A percentile compares a stretch with the other conserved stretches of the same genome.
Conservation (phyloP, 352 stramenopile genomes). For the Plasmopara viticola region DNA sequence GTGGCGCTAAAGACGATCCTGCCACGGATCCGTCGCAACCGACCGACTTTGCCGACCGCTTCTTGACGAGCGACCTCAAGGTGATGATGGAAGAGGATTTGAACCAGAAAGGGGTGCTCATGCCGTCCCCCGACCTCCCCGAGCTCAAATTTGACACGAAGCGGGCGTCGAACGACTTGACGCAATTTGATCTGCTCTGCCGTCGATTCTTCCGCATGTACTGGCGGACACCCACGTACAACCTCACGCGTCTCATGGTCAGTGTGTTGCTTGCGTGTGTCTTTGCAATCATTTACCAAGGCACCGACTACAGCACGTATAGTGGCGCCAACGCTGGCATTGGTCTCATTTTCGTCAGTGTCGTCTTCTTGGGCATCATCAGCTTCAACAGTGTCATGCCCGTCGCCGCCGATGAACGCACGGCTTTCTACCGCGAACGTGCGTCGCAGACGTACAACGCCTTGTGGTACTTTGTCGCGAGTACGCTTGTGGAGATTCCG, state of each 20-base stretch:
- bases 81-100: conserved; percentile 38
- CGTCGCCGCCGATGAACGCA: conserved; percentile 14
- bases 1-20: conserved; percentile 23
- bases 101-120: conserved; percentile 36
- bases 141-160: conserved; percentile 42
- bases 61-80: conserved; percentile 31
- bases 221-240: conserved; percentile 81
- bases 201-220: conserved; percentile 46
- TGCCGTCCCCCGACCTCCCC: conserved; percentile 24
- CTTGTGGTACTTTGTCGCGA: conserved; percentile 56
- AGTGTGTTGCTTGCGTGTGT: conserved; percentile 64
- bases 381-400: conserved; percentile 31
- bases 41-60: conserved; percentile 14
- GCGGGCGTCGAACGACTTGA: conserved; percentile 20
- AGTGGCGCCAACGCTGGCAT: conserved; percentile 41
- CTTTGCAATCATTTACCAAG: conserved; percentile 71
- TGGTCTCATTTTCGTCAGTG: conserved; percentile 79
- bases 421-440: conserved; percentile 86
- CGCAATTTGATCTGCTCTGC: conserved; percentile 31
- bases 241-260: conserved; percentile 59
- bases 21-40: conserved; percentile 13
- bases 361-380: conserved; percentile 62
- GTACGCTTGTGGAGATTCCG: conserved; percentile 32
- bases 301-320: conserved; percentile 40
- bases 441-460: conserved; percentile 79